Conservation (phyloP, 2,329 filamentous ascomycete genomes). For the Nakataea oryzae region DNA sequence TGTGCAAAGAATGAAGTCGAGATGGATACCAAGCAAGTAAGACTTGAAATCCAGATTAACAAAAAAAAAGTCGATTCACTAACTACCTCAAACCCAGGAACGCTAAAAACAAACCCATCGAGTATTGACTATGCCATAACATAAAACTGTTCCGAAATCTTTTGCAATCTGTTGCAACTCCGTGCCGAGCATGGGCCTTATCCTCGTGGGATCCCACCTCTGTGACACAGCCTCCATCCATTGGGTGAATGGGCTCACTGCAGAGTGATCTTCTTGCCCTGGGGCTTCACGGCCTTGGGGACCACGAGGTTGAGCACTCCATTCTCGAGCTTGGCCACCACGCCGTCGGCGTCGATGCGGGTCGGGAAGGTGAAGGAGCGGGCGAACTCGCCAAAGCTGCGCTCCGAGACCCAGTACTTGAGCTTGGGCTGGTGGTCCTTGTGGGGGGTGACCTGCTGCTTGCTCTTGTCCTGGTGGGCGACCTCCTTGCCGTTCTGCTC, state of each 20-base stretch:
- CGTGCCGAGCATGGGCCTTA: no score
- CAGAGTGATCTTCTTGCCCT: neutral
- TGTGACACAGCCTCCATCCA: neutral
- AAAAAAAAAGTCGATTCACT: no score
- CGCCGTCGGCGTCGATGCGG: slow-evolving; percentile 26
- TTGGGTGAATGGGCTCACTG: neutral
- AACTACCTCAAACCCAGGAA: no score
- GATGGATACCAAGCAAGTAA: no score
- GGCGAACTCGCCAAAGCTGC: slow-evolving; percentile 55
- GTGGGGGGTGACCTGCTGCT: slow-evolving; percentile 1
- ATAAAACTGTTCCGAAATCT: no score
- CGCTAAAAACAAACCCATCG: no score
- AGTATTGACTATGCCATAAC: no score
- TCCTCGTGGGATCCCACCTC: no score
- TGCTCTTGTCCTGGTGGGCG: neutral
- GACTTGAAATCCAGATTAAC: no score
- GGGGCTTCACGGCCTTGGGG: slow-evolving; percentile 53
- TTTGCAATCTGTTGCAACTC: no score
- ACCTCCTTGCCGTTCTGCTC: slow-evolving; percentile 21
- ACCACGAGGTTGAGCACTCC: slow-evolving; percentile 54
- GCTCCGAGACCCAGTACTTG: slow-evolving; percentile 59
- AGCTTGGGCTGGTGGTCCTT: slow-evolving; percentile 7
- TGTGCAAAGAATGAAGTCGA: no score
- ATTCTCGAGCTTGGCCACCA: slow-evolving; percentile 27
- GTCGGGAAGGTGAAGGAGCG: slow-evolving; percentile 59